Evolutionary conservation across 2,329 filamentous ascomycete genomes (phyloP).

Genomic region (Xylariaceae sp.): DNA sequence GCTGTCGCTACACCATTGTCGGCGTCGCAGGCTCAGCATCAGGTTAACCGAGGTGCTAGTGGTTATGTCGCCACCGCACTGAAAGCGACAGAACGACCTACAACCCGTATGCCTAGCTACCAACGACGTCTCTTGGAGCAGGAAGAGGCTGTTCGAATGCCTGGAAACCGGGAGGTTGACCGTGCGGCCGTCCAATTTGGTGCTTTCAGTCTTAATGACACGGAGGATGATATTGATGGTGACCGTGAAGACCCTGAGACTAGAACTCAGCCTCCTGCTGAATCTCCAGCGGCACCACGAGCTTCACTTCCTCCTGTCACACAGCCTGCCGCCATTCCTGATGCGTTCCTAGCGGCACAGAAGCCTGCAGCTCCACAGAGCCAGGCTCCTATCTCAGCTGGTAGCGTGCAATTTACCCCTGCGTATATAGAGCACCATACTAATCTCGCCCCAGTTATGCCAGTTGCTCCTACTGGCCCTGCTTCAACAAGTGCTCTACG

Average conservation of each 20-base stretch:
- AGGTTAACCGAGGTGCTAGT: constrained; percentile 56
- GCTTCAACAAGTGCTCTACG: constrained; percentile 24
- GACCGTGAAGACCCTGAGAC: constrained; percentile 95
- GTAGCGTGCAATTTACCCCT: constrained; percentile 21
- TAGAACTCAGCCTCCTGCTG: constrained; percentile 84
- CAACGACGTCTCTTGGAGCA: constrained; percentile 88
- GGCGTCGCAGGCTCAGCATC: constrained; percentile 59
- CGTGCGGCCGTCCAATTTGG: constrained; percentile 93
- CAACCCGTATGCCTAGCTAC: constrained; percentile 70
- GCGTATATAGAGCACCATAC: constrained; percentile 7
- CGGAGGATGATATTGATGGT: constrained; percentile 85
- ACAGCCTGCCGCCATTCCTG: constrained; percentile 51
- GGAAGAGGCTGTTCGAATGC: constrained; percentile 97
- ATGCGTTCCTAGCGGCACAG: constrained; percentile 48
- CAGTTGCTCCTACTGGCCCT: constrained; percentile 27
- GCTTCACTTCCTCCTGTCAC: constrained; percentile 76
- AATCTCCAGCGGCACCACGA: constrained; percentile 78
- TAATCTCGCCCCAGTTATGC: constrained; percentile 26
- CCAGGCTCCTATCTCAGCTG: constrained; percentile 31
- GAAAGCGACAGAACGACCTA: constrained; percentile 65
- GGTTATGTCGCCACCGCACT: constrained; percentile 77
- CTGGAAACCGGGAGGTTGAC: constrained; percentile 91
- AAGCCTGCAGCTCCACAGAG: constrained; percentile 49
- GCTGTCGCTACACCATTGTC: constrained; percentile 64
- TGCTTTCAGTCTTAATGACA: constrained; percentile 83